A percentile compares a stretch with the other conserved stretches of the same genome.
Conservation (phyloP, 1,284 basidiomycete genomes). For the Fomitopsis pinicola region DNA sequence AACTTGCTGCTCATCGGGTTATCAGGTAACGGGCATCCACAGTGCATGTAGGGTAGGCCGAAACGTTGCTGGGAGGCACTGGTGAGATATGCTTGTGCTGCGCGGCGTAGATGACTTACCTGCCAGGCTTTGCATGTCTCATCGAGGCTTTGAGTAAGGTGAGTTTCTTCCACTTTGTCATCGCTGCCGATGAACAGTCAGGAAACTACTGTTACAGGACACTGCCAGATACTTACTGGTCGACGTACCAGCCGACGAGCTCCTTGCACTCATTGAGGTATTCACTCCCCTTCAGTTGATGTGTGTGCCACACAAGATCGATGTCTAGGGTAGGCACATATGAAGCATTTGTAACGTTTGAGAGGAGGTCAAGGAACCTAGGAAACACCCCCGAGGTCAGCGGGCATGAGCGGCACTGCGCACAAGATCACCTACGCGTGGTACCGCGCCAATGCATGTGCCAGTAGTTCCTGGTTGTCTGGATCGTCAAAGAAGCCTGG, state of each 20-base stretch:
- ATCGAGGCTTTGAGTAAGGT: conserved; percentile 31
- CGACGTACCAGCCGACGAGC: conserved; percentile 9
- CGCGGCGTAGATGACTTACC: conserved; percentile 8
- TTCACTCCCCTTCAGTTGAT: conserved; percentile 9
- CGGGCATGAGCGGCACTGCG: no score
- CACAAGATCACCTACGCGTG: conserved; percentile 12
- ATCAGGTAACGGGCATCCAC: conserved; percentile 21
- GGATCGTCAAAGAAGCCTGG: conserved; percentile 13
- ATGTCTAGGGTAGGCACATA: conserved; percentile 40
- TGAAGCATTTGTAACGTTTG: conserved; percentile 23
- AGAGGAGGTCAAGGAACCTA: conserved; percentile 41
- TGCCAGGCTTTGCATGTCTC: conserved; percentile 29
- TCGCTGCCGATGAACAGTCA: conserved; percentile 16
- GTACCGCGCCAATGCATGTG: conserved; percentile 17
- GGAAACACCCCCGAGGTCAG: not conserved
- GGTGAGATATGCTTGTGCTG: not conserved
- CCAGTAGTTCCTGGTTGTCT: conserved; percentile 15
- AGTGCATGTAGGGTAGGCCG: conserved; percentile 21
- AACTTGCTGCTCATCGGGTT: conserved; percentile 9
- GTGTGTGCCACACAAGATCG: conserved; percentile 35
- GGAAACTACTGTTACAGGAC: no score
- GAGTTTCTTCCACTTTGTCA: conserved; percentile 28
- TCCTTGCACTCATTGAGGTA: conserved; percentile 7
- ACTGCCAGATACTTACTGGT: conserved; percentile 22
- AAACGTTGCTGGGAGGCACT: conserved; percentile 16